Evolutionary conservation across 768 basidiomycete genomes (phyloP), one percentile per base, ranked within the genome.

Genomic region (Asterophora parasitica): DNA sequence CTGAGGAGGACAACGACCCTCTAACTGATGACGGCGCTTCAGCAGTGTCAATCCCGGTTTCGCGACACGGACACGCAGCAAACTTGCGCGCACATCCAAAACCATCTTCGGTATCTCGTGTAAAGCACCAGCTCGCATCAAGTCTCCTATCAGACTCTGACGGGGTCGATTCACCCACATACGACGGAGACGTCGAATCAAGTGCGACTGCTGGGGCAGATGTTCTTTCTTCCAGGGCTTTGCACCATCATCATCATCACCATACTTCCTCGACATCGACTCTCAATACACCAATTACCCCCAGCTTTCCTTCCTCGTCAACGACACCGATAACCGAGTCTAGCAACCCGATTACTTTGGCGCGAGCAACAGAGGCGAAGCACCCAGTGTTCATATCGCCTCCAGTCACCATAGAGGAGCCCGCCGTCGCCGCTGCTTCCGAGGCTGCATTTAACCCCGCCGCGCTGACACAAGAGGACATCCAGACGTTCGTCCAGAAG

Each of bases 161-260:
- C 61, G 81, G 88, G 45, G 76, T 85, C 7, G 90, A 92, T 61
- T 89, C 86, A 0, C 90, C 89, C 7, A 92, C 89, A 0, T 92
- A 93, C 64, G 91, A 93, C 59, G 91, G 91, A 47, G 91, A 93
- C 65, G 75, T 93, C 47, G 91, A 92, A 62, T 85, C 82, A 37
- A 83, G 81, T 56, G 82, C 83, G 1, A 85, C 82, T 7, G 79
- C 76, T 17, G 74, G 78, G 27, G 65, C 70, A 7, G 78, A 79
- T 40, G 66, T 63, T 49, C 61, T 65, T 43, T 49, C 65, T 51
- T 56, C 64, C 49, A 60, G 60, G 10, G 58, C 56, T 40, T 42
- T 58, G 17, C 57, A 58, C 49, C 67, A 58, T 51, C 66, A 68
- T 45, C 68, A 68, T 47, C 64, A 73, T 54, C 70, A 63, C 42